Percentiles rank a stretch among this genome's conserved stretches.
phyloP scores from a whole-genome alignment of 345 rosid species.

The Melaleuca alternifolia region DNA sequence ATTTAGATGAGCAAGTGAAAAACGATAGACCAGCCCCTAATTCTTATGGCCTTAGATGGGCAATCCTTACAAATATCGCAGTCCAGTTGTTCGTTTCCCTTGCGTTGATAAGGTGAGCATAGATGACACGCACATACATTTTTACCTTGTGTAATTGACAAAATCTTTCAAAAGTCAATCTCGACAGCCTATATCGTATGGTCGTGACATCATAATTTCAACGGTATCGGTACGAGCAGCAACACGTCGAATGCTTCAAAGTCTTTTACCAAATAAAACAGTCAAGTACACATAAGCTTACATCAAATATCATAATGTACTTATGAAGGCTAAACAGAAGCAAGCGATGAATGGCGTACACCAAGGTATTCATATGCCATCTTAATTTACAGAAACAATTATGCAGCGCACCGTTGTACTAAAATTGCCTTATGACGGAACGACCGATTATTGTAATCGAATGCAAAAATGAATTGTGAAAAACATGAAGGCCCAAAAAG shows the following conservation, averaged over 20 bases:
- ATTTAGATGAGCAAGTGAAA: neutral
- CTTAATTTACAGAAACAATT: neutral
- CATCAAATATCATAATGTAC: neutral
- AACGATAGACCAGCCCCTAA: neutral
- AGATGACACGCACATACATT: neutral
- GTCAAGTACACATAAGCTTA: neutral
- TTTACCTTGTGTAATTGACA: neutral
- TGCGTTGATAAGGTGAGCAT: neutral
- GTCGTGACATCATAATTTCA: neutral
- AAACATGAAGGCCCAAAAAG: neutral
- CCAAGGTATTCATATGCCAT: neutral
- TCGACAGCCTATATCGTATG: neutral
- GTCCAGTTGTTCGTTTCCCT: neutral
- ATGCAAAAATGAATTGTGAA: neutral
- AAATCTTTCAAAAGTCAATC: neutral
- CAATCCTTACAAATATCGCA: neutral
- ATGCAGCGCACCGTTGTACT: rapidly evolving
- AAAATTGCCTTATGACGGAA: neutral
- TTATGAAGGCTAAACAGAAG: neutral
- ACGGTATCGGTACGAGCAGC: neutral
- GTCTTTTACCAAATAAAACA: neutral
- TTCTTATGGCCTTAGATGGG: neutral
- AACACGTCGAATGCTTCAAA: neutral
- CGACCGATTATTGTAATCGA: neutral
- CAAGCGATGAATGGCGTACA: neutral